phyloP scores from a whole-genome alignment of 2,329 filamentous ascomycete genomes.

The Nigrograna mackinnonii region DNA sequence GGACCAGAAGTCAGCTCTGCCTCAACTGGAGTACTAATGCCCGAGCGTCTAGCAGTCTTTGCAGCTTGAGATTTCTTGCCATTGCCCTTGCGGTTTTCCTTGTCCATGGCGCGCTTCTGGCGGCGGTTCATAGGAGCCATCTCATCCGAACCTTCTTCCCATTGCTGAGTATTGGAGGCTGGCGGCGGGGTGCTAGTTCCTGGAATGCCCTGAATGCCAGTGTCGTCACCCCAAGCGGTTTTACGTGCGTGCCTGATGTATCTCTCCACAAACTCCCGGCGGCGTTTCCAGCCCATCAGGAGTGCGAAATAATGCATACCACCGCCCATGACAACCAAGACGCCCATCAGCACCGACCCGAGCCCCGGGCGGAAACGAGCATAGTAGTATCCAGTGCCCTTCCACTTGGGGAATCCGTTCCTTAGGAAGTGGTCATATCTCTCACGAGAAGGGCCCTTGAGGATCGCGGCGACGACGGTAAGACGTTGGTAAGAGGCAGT shows the following conservation, averaged over 20 bases:
- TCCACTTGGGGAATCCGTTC: conserved; percentile 95
- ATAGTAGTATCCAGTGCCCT: conserved; percentile 98
- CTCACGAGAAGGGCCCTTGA: conserved; percentile 77
- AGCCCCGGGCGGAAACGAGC: conserved; percentile 88
- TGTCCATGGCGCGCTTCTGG: conserved; percentile 87
- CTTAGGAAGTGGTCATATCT: conserved; percentile 93
- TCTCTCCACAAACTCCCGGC: conserved; percentile 86
- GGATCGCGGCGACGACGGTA: conserved; percentile 81
- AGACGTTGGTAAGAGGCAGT: conserved; percentile 83
- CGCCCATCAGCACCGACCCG: conserved; percentile 77
- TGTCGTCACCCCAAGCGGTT: conserved; percentile 86
- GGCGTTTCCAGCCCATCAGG: conserved; percentile 84
- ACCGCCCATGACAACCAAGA: conserved; percentile 83
- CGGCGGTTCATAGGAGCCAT: conserved; percentile 73
- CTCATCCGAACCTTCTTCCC: conserved; percentile 52
- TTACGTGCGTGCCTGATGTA: conserved; percentile 90
- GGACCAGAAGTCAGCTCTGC: conserved; percentile 59
- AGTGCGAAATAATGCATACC: conserved; percentile 85
- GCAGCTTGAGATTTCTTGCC: conserved; percentile 54
- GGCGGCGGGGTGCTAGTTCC: conserved; percentile 54
- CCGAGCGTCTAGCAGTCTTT: conserved; percentile 59
- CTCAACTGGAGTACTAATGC: conserved; percentile 59
- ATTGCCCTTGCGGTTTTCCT: conserved; percentile 69
- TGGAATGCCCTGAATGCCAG: conserved; percentile 68
- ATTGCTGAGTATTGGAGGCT: conserved; percentile 29